These are phyloP conservation scores for Pharus latifolius DNA, from an alignment of 176 grass and related monocot genomes.

Conservation along the genomic window DNA sequence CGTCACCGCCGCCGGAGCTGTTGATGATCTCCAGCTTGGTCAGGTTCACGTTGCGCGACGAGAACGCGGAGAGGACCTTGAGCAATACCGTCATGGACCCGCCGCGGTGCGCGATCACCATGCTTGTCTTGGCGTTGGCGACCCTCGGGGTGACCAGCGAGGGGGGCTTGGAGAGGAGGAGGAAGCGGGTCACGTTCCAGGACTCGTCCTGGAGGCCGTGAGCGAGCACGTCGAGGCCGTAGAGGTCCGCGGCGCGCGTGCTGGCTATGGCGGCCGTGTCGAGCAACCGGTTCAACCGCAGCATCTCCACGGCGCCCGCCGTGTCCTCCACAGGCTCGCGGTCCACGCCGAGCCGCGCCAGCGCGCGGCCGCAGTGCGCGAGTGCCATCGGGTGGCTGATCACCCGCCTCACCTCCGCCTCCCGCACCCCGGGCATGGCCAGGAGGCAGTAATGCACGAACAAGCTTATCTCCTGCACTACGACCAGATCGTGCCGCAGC, in stretches of 20 bases:
- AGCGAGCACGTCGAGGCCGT: constrained; percentile 44
- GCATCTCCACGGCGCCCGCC: constrained; percentile 49
- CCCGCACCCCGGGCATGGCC: constrained; percentile 36
- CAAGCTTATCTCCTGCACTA: constrained; percentile 45
- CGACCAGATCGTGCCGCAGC: constrained; percentile 30
- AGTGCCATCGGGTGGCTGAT: no score
- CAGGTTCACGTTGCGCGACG: constrained; percentile 30
- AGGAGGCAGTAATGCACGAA: constrained; percentile 55
- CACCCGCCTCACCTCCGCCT: constrained; percentile 27
- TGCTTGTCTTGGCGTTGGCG: constrained; percentile 16
- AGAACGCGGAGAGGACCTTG: constrained; percentile 52
- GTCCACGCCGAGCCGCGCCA: constrained; percentile 31
- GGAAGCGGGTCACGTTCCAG: constrained; percentile 39
- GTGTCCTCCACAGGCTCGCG: constrained; percentile 51
- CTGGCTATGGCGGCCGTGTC: constrained; percentile 59
- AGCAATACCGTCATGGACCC: constrained; percentile 48
- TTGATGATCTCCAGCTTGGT: constrained; percentile 53
- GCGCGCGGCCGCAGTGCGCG: constrained; percentile 46
- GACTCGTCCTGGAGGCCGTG: constrained; percentile 43
- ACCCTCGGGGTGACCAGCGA: background rate
- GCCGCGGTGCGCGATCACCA: constrained; percentile 50
- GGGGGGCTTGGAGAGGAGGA: constrained; percentile 24
- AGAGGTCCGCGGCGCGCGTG: constrained; percentile 28
- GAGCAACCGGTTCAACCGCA: constrained; percentile 16
- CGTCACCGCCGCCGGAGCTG: constrained; percentile 24